These are phyloP conservation scores for Fistulinella cinereoalba DNA, from an alignment of 1,284 basidiomycete species.

Conservation along the genomic window DNA sequence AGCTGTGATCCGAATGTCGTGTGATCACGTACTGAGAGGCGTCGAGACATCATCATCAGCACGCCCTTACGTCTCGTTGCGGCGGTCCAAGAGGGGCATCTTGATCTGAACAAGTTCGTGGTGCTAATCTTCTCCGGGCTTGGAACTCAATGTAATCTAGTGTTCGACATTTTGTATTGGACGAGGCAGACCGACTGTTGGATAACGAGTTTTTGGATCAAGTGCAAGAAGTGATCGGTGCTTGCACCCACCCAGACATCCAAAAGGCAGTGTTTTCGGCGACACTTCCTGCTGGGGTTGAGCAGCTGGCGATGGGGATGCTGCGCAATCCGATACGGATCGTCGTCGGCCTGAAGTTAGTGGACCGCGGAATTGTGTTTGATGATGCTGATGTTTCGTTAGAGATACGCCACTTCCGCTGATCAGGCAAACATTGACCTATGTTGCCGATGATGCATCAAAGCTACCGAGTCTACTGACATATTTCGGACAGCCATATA, in stretches of 20 bases:
- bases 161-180: constrained; percentile 80
- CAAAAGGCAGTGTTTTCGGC: constrained; percentile 95
- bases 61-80: constrained; percentile 78
- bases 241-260: constrained; percentile 70
- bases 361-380: constrained; percentile 5
- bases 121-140: not conserved
- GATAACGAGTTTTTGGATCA: constrained; percentile 88
- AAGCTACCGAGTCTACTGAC: constrained; percentile 85
- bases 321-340: constrained; percentile 82
- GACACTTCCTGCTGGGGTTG: constrained; percentile 86
- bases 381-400: constrained; percentile 4
- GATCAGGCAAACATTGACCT: constrained; percentile 84
- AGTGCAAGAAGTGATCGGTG: constrained; percentile 82
- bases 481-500: constrained; percentile 81
- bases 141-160: constrained; percentile 38
- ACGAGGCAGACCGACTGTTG: constrained; percentile 90
- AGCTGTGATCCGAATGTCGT: constrained; percentile 28
- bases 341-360: constrained; percentile 90
- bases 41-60: constrained; percentile 75
- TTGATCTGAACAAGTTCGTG: constrained; percentile 73
- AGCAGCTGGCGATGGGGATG: constrained; percentile 85
- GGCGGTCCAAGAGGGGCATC: constrained; percentile 62
- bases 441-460: constrained; percentile 90
- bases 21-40: not conserved
- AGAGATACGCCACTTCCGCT: constrained; percentile 87